A percentile compares a stretch with the other conserved stretches of the same genome.
phyloP scores from a whole-genome alignment of 73 alveolate species.

The Breviolum minutum region DNA sequence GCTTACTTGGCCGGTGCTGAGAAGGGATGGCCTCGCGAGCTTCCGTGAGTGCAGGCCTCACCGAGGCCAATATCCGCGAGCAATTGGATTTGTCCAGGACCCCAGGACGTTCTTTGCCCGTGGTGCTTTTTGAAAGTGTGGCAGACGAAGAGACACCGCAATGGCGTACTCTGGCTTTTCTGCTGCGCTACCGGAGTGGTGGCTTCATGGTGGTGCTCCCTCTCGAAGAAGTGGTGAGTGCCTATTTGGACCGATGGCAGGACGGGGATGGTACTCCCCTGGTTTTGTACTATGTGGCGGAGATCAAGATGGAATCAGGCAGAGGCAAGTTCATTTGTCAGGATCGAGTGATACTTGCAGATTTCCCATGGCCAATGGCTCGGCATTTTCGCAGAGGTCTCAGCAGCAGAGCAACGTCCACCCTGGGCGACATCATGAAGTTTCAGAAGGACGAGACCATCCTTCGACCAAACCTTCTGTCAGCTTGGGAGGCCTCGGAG shows the following conservation, averaged over 20 bases:
- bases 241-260: neutral
- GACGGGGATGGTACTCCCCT: neutral
- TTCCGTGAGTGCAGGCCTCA: neutral
- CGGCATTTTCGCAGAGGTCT: no score
- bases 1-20: neutral
- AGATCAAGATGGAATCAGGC: no score
- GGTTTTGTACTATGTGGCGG: no score
- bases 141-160: neutral
- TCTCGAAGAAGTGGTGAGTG: neutral
- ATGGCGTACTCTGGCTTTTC: neutral
- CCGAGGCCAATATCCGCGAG: neutral
- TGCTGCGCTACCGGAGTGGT: neutral
- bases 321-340: neutral
- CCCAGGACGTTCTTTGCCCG: neutral
- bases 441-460: neutral
- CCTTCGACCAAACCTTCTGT: neutral
- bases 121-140: neutral
- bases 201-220: slow-evolving; percentile 17
- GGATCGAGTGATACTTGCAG: neutral
- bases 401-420: neutral
- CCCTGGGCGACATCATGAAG: neutral
- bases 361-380: neutral
- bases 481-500: neutral
- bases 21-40: neutral
- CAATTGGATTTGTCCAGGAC: neutral